Base-by-base conservation (phyloP, 2,329 filamentous ascomycete genomes). In the Curvularia verruculosa region DNA sequence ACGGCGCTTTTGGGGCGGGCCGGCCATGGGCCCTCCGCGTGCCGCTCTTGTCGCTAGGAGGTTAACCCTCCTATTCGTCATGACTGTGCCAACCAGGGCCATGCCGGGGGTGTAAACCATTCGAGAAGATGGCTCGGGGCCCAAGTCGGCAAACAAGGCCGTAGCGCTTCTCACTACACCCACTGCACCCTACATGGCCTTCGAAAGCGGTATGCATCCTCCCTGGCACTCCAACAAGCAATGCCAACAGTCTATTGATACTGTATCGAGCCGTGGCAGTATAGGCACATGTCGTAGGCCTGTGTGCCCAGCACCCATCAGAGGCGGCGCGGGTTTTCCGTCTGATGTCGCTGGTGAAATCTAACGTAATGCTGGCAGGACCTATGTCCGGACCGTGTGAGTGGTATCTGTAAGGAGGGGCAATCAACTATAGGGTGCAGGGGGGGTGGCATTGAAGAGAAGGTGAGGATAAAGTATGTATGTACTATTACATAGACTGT, bases 51-150 rank as follows among this genome's bases (percentile, higher is more conserved):
- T 48, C 43, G 31, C 28, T 40, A 47, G 18, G 39, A 51, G 18
- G 43, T 39, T 41, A 41, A 46, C 36, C 49, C 54, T 52, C 41
- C 49, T 56, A 47, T 47, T 46, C 24, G 41, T 18, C 4, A 26
- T 10, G 28, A 46, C 28, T 24, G 49, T 52, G 39, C 36, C 49
- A 36, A 23, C 43, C 44, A 39, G 52, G 54, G 37, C 28, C n/a
- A 36, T 7, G 21, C 48, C 49, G 54, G 49, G 44, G 43, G 34
- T 53, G 50, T 36, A 56, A 56, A 48, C 54, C 23, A 44, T 53
- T 56, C 43, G 26, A 52, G 54, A 47, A 44, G 47, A 53, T 49
- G 54, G 43, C 36, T 53, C 54, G 54, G n/a, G 54, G 37, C 26
- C 12, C 28, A 48, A 34, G 45, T 53, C 54, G 54, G 54, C 54